These are phyloP conservation scores for Venturiaceae sp. DNA, from an alignment of 2,329 filamentous ascomycete genomes.

Conservation along the genomic window DNA sequence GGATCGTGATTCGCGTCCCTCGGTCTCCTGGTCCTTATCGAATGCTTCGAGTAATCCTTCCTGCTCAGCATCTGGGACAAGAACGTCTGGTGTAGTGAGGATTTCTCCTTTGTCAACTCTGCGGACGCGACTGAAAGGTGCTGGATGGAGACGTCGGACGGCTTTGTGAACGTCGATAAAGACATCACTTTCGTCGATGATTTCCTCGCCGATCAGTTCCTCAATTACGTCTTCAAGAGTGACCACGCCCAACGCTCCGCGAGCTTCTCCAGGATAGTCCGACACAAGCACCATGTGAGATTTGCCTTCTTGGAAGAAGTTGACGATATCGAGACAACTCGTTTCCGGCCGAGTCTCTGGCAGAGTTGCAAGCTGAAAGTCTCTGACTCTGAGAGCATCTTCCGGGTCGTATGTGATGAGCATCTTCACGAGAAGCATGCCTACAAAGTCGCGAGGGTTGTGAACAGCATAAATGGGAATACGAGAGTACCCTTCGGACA, in stretches of 20 bases:
- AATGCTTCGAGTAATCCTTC: slow-evolving; percentile 3
- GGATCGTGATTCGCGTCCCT: neutral
- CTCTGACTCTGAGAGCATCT: slow-evolving; percentile 74
- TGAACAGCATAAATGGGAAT: slow-evolving; percentile 89
- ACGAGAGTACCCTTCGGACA: slow-evolving; percentile 88
- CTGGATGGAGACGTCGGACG: slow-evolving; percentile 77
- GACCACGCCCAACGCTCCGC: slow-evolving; percentile 84
- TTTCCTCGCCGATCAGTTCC: slow-evolving; percentile 98
- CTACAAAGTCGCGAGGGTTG: slow-evolving; percentile 80
- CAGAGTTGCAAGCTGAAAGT: slow-evolving; percentile 86
- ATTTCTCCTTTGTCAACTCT: slow-evolving; percentile 32
- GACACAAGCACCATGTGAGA: slow-evolving; percentile 98
- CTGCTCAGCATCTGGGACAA: slow-evolving; percentile 12
- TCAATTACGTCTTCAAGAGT: slow-evolving; percentile 98
- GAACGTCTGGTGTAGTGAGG: slow-evolving; percentile 32
- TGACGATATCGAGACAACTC: slow-evolving; percentile 95
- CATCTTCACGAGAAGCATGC: slow-evolving; percentile 97
- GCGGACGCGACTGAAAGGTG: slow-evolving; percentile 65
- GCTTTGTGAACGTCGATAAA: slow-evolving; percentile 98
- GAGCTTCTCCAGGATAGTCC: slow-evolving; percentile 78
- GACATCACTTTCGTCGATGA: slow-evolving; percentile 97
- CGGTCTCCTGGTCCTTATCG: slow-evolving; percentile 10
- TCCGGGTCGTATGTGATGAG: slow-evolving; percentile 98
- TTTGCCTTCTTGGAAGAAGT: slow-evolving; percentile 99
- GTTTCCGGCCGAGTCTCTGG: slow-evolving; percentile 93